Evolutionary conservation across 2,329 filamentous ascomycete species (phyloP).

Genomic region (Diaporthe vexans): DNA sequence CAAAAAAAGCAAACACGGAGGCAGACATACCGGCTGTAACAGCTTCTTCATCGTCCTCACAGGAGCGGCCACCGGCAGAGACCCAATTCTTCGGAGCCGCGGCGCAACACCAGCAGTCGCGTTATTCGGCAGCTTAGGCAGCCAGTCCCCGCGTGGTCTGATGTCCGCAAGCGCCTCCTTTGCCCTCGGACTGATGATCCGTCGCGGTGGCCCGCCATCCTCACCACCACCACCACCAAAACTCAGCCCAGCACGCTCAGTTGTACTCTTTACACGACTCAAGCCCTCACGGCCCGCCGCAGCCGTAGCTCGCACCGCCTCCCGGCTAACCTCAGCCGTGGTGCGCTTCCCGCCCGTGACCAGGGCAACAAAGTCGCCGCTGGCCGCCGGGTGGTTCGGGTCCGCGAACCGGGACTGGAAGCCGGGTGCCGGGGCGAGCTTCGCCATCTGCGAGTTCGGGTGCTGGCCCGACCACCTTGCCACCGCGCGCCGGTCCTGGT

Average conservation of each 20-base stretch:
- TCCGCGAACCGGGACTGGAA: conserved; percentile 48
- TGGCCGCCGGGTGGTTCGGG: conserved; percentile 46
- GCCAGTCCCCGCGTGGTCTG: conserved; percentile 3
- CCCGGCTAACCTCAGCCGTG: neutral
- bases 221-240: neutral
- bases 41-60: conserved; percentile 38
- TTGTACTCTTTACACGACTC: neutral
- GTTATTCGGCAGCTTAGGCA: neutral
- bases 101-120: neutral
- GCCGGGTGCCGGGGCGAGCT: conserved; percentile 42
- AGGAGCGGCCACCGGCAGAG: conserved; percentile 12
- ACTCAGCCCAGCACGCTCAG: neutral
- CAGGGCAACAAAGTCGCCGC: conserved; percentile 46
- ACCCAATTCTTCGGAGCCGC: conserved; percentile 17
- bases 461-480: conserved; percentile 44
- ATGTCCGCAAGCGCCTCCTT: neutral
- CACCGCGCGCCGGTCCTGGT: conserved; percentile 44
- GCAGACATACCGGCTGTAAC: conserved; percentile 32
- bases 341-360: conserved; percentile 44
- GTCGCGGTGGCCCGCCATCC: neutral
- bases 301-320: neutral
- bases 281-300: neutral
- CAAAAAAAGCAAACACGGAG: neutral
- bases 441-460: conserved; percentile 40
- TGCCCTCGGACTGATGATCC: neutral